Evolutionary conservation across 768 basidiomycete species (phyloP).

Genomic region (Trametopsis cervina): DNA sequence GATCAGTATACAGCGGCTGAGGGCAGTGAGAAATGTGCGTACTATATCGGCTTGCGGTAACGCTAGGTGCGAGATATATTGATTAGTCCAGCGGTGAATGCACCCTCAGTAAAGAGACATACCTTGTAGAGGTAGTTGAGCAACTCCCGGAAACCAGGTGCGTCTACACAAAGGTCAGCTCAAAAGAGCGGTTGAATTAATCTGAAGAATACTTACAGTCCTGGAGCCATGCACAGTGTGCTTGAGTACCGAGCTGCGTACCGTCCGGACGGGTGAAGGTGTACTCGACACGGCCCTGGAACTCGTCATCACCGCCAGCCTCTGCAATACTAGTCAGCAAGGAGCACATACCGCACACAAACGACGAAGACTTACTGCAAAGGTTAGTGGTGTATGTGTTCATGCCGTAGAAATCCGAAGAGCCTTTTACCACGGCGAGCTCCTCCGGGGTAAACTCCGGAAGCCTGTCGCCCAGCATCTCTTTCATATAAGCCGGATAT

Average conservation of each 20-base stretch:
- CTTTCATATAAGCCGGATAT: constrained; percentile 59
- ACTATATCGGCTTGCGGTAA: constrained; percentile 53
- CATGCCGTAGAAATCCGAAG: constrained; percentile 72
- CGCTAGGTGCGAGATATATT: constrained; percentile 22
- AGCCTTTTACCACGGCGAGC: constrained; percentile 51
- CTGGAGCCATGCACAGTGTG: constrained; percentile 61
- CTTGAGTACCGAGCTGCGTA: constrained; percentile 60
- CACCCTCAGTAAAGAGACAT: constrained; percentile 7
- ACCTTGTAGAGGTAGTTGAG: constrained; percentile 70
- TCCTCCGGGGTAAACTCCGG: constrained; percentile 56
- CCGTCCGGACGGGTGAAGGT: constrained; percentile 65
- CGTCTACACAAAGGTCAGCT: constrained; percentile 4
- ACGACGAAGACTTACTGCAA: constrained; percentile 25
- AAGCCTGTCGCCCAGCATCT: constrained; percentile 52
- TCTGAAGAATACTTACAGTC: constrained; percentile 39
- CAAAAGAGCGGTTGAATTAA: neutral
- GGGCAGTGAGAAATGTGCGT: constrained; percentile 19
- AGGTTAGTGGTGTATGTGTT: constrained; percentile 71
- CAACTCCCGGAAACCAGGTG: constrained; percentile 54
- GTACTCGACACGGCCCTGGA: constrained; percentile 60
- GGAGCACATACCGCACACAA: too few species aligned
- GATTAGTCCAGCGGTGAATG: neutral
- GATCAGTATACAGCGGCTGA: neutral
- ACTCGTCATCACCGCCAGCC: constrained; percentile 60
- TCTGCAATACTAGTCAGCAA: constrained; percentile 41